These are phyloP conservation scores for Mortierella sp. DNA, from an alignment of 371 early-diverging fungal species.

Conservation along the genomic window DNA sequence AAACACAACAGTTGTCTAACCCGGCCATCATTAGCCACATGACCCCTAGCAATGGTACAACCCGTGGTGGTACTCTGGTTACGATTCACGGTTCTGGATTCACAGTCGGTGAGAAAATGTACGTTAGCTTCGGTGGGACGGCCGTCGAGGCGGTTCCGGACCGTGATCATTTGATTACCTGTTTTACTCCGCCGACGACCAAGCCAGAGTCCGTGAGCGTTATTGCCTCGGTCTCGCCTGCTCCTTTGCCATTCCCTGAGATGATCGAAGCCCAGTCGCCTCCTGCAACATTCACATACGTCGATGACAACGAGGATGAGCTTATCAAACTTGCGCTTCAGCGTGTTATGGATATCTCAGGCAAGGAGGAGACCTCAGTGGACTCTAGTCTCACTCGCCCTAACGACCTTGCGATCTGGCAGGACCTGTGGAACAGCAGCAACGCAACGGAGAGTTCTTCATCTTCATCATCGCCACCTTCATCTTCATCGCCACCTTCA, in stretches of 20 bases:
- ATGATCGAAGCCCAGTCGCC: constrained; percentile 42
- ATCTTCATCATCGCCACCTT: no score
- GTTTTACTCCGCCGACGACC: constrained; percentile 31
- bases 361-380: constrained; percentile 30
- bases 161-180: constrained; percentile 30
- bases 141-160: constrained; percentile 32
- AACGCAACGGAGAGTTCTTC: background rate
- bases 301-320: constrained; percentile 47
- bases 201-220: constrained; percentile 37
- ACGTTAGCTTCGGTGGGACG: constrained; percentile 38
- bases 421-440: constrained; percentile 21
- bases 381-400: constrained; percentile 34
- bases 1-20: constrained; percentile 7
- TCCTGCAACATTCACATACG: constrained; percentile 35
- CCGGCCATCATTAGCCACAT: constrained; percentile 24
- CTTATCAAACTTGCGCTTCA: constrained; percentile 42
- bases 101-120: constrained; percentile 40
- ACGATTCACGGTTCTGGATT: constrained; percentile 44
- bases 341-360: constrained; percentile 44
- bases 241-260: constrained; percentile 31
- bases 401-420: constrained; percentile 36
- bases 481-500: no score
- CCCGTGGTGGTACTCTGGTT: constrained; percentile 39
- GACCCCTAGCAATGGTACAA: constrained; percentile 39
- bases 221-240: constrained; percentile 11